Evolutionary conservation across 1,284 basidiomycete genomes (phyloP).

Genomic region (Austropuccinia psidii): DNA sequence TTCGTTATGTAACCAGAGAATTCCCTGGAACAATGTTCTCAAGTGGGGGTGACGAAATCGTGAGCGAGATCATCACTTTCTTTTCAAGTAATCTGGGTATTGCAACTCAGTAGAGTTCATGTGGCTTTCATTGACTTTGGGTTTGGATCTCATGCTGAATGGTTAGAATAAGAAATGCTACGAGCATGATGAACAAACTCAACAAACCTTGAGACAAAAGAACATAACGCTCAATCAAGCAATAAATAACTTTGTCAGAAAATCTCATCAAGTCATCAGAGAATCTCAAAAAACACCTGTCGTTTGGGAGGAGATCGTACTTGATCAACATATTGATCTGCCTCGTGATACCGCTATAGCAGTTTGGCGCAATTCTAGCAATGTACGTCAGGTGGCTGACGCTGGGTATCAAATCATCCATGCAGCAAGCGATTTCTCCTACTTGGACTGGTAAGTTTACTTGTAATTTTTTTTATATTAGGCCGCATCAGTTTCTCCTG

Average conservation of each 20-base stretch:
- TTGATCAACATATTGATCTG: conserved; percentile 59
- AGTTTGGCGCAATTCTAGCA: conserved; percentile 61
- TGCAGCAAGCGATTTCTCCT: conserved; percentile 46
- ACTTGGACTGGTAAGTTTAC: not conserved
- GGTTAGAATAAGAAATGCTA: conserved; percentile 40
- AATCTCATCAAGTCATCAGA: conserved; percentile 53
- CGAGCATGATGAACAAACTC: conserved; percentile 56
- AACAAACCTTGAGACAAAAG: conserved; percentile 52
- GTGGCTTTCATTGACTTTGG: not conserved
- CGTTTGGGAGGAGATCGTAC: conserved; percentile 70
- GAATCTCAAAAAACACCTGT: conserved; percentile 56
- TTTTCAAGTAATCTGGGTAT: not conserved
- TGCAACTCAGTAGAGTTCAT: too few relatives aligned
- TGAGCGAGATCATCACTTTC: conserved; percentile 51
- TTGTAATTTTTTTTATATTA: conserved; percentile 51
- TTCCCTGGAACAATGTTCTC: conserved; percentile 61
- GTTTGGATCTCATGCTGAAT: too few relatives aligned
- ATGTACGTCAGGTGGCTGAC: conserved; percentile 57
- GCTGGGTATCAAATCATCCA: conserved; percentile 61
- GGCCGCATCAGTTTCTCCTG: conserved; percentile 7
- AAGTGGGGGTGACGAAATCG: conserved; percentile 74
- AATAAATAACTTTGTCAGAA: conserved; percentile 57
- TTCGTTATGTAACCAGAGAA: conserved; percentile 50
- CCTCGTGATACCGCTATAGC: conserved; percentile 63
- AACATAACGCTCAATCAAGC: conserved; percentile 59